Conservation (phyloP, 345 rosid genomes). For the Sisymbrium altissimum region DNA sequence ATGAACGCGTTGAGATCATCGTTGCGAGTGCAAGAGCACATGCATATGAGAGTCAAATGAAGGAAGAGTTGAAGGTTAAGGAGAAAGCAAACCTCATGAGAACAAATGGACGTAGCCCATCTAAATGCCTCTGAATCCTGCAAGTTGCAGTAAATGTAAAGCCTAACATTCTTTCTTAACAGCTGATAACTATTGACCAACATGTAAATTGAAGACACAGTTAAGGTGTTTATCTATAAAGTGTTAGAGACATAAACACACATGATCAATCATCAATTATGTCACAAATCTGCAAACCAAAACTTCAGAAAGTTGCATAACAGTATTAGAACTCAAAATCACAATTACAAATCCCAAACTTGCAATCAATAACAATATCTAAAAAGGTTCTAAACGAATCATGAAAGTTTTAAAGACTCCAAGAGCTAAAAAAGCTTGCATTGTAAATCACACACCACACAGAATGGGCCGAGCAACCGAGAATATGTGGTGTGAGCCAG, state of each 20-base stretch:
- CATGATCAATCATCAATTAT: neutral
- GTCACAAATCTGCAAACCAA: slow-evolving; percentile 16
- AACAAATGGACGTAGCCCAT: slow-evolving; percentile 48
- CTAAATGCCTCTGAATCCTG: slow-evolving; percentile 52
- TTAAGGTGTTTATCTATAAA: neutral
- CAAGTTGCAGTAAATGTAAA: neutral
- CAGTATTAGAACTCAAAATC: slow-evolving; percentile 13
- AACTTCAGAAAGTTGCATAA: slow-evolving; percentile 17
- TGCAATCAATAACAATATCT: neutral
- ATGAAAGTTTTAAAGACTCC: neutral
- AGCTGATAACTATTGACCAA: neutral
- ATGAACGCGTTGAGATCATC: slow-evolving; percentile 43
- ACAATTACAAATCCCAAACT: slow-evolving; percentile 16
- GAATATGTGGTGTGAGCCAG: slow-evolving; percentile 3
- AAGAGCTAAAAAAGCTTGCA: slow-evolving; percentile 4
- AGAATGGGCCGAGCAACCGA: neutral
- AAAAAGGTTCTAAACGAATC: neutral
- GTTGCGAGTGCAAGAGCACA: slow-evolving; percentile 52
- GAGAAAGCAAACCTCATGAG: slow-evolving; percentile 64
- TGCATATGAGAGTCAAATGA: slow-evolving; percentile 48
- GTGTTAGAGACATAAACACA: neutral
- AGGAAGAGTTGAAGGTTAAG: slow-evolving; percentile 54
- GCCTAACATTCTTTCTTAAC: slow-evolving; percentile 13
- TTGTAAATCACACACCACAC: slow-evolving; percentile 4
- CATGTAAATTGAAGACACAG: slow-evolving; percentile 5